Percentiles rank a stretch among this genome's conserved stretches.
Conservation (phyloP, 129 eudicot species). For the Chrysanthemum makinoi region DNA sequence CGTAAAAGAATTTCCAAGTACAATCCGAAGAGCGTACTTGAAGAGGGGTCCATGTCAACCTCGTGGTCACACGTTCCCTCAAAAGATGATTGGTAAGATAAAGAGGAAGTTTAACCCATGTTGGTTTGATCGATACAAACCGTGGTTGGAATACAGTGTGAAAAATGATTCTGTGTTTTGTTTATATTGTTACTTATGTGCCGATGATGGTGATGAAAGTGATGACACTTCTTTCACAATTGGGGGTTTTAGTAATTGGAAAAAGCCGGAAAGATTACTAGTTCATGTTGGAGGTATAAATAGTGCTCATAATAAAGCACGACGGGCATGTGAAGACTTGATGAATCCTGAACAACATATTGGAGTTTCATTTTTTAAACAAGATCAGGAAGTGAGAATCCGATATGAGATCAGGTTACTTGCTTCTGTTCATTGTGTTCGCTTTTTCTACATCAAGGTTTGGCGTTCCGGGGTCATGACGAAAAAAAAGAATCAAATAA, state of each 20-base stretch:
- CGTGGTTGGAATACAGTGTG: slow-evolving; percentile 2
- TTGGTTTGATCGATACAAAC: neutral
- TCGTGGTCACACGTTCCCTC: neutral
- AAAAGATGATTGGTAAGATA: neutral
- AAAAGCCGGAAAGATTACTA: neutral
- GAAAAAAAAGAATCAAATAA: neutral
- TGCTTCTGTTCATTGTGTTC: neutral
- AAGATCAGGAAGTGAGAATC: neutral
- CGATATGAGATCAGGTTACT: neutral
- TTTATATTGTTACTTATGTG: slow-evolving; percentile 10
- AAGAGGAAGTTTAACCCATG: neutral
- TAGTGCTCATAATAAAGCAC: neutral
- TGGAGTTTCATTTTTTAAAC: too few relatives aligned
- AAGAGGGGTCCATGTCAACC: slow-evolving; percentile 9
- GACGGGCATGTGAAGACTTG: slow-evolving; percentile 5
- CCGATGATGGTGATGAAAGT: neutral
- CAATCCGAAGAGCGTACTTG: too few relatives aligned
- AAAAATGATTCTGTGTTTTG: neutral
- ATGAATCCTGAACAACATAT: neutral
- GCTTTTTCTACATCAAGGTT: neutral
- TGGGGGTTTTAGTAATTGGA: slow-evolving; percentile 2
- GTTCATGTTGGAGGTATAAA: neutral
- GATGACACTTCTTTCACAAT: neutral
- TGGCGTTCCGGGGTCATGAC: slow-evolving; percentile 3
- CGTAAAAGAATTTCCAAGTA: too few relatives aligned